A percentile compares a stretch with the other conserved stretches of the same genome.
phyloP scores from a whole-genome alignment of 2,329 filamentous ascomycete species.

The Calonectria honghensis region DNA sequence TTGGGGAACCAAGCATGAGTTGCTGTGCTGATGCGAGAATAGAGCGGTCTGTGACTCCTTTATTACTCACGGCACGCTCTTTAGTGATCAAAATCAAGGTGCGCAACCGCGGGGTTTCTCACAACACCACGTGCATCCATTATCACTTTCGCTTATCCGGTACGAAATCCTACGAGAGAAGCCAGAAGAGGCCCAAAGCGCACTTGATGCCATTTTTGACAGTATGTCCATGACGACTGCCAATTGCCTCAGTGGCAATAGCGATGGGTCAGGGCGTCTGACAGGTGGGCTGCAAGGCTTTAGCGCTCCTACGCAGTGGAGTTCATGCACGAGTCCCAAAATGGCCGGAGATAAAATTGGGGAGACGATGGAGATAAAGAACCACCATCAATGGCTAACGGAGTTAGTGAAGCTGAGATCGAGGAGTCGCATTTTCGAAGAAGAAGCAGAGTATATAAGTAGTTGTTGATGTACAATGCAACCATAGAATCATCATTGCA shows the following conservation, averaged over 20 bases:
- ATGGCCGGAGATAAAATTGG: constrained; percentile 26
- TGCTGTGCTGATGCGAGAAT: neutral
- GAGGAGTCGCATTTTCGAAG: neutral
- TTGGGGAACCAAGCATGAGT: neutral
- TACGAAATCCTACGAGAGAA: neutral
- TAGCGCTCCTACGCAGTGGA: constrained; percentile 11
- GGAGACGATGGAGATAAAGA: constrained; percentile 16
- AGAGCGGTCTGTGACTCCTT: neutral
- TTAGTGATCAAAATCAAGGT: neutral
- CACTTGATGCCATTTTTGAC: neutral
- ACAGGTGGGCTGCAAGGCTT: neutral
- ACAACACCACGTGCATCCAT: neutral
- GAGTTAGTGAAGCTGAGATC: constrained; percentile 1
- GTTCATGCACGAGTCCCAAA: constrained; percentile 18
- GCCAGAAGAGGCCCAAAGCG: neutral
- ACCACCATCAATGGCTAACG: neutral
- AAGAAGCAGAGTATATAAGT: constrained; percentile 3
- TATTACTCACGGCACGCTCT: neutral
- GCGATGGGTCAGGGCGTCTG: neutral
- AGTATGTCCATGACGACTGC: neutral
- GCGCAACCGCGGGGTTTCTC: neutral
- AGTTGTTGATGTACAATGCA: neutral
- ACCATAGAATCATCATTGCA: neutral
- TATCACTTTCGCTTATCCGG: neutral
- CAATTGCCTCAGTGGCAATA: neutral